Evolutionary conservation across 176 grass and related monocot species (phyloP).

Genomic region (Thinopyrum elongatum): DNA sequence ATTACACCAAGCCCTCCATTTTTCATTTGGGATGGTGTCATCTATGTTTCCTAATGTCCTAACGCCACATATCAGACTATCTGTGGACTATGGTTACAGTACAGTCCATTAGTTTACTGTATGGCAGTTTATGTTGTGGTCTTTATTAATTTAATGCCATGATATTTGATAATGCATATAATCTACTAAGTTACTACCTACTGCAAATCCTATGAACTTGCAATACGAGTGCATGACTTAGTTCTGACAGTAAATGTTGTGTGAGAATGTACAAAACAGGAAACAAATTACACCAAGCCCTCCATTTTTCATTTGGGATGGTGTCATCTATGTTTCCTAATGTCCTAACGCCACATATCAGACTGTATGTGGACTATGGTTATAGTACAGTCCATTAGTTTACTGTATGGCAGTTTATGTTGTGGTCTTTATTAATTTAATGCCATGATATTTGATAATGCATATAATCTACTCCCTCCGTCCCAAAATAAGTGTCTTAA

Average conservation of each 20-base stretch:
- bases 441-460: background rate
- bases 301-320: background rate
- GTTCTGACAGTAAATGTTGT: background rate
- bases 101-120: background rate
- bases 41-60: background rate
- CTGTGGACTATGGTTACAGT: background rate
- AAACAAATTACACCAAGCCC: background rate
- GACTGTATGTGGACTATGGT: background rate
- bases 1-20: background rate
- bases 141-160: background rate
- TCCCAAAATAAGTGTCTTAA: too few species aligned
- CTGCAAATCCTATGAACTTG: too few species aligned
- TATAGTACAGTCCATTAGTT: background rate
- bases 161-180: too few species aligned
- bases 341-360: background rate
- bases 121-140: background rate
- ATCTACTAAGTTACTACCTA: too few species aligned
- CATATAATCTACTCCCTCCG: background rate
- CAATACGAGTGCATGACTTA: background rate
- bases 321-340: background rate
- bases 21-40: background rate
- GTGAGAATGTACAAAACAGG: background rate
- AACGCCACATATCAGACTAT: background rate
- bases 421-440: background rate
- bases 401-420: background rate